Percentiles rank a stretch among this genome's conserved stretches.
phyloP scores from a whole-genome alignment of 129 eudicot species.

The Rutidosis leptorrhynchoides region DNA sequence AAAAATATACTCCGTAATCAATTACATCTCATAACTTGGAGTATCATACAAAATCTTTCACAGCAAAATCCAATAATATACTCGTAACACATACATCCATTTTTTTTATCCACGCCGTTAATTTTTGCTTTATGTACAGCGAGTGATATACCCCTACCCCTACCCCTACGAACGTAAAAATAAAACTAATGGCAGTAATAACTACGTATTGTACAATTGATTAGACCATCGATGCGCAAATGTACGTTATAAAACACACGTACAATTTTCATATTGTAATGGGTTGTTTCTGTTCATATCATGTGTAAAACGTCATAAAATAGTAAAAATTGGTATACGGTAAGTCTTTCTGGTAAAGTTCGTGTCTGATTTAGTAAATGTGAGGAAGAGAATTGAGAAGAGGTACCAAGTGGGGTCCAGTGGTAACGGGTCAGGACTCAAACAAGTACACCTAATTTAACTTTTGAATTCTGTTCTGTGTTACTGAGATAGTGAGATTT shows the following conservation, averaged over 20 bases:
- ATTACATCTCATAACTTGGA: not conserved
- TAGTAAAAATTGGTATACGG: slow-evolving; percentile 25
- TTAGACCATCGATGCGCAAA: slow-evolving; percentile 26
- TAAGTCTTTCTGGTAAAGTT: slow-evolving; percentile 17
- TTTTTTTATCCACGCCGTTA: not conserved
- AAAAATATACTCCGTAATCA: no score
- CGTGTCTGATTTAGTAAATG: slow-evolving; percentile 22
- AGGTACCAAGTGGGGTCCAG: not conserved
- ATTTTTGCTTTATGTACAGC: slow-evolving; percentile 6
- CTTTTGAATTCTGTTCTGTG: slow-evolving; percentile 15
- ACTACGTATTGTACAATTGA: slow-evolving; percentile 32
- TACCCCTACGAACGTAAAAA: not conserved
- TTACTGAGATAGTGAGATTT: slow-evolving; percentile 6
- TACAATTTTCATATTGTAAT: not conserved
- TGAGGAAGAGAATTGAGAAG: not conserved
- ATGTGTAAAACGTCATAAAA: slow-evolving; percentile 21
- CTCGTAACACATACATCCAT: not conserved
- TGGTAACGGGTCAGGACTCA: slow-evolving; percentile 28
- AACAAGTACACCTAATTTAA: slow-evolving; percentile 41
- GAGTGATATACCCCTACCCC: no score
- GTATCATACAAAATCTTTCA: no score
- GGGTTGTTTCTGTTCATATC: slow-evolving; percentile 26
- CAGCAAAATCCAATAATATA: not conserved
- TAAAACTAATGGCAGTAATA: slow-evolving; percentile 20
- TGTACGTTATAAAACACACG: slow-evolving; percentile 9